Evolutionary conservation across 129 eudicot species (phyloP).

Genomic region (Escallonia herrerae): DNA sequence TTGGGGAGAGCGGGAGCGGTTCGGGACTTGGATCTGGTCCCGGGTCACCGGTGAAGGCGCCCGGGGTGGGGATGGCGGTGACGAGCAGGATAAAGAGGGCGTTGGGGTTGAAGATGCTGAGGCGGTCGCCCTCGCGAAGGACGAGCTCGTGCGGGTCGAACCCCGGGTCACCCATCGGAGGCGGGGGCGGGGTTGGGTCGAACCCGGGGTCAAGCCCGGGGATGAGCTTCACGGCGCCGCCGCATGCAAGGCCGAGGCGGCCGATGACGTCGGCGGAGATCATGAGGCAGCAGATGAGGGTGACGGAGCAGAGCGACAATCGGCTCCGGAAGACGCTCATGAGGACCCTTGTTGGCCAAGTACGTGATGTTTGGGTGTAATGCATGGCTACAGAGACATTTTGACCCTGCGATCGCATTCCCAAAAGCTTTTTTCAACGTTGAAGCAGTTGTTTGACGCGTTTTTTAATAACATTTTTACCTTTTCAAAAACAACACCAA

Average conservation of each 20-base stretch:
- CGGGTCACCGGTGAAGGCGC: slow-evolving; percentile 21
- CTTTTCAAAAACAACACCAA: no score
- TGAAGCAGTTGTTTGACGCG: no score
- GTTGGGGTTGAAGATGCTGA: slow-evolving; percentile 65
- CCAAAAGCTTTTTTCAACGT: no score
- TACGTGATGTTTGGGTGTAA: slow-evolving; percentile 10
- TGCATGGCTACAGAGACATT: no score
- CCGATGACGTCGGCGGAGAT: slow-evolving; percentile 86
- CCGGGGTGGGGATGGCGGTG: slow-evolving; percentile 47
- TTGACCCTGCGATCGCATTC: no score
- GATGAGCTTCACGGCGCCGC: slow-evolving; percentile 34
- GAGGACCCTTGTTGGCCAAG: slow-evolving; percentile 93
- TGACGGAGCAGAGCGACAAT: slow-evolving; percentile 69
- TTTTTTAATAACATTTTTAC: no score
- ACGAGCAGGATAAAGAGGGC: slow-evolving; percentile 79
- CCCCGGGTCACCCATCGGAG: slow-evolving; percentile 25
- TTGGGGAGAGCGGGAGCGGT: slow-evolving; percentile 8
- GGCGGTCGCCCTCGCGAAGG: slow-evolving; percentile 43
- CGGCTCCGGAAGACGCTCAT: slow-evolving; percentile 79
- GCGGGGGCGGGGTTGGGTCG: not conserved
- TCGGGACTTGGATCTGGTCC: slow-evolving; percentile 8
- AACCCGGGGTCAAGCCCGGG: slow-evolving; percentile 29
- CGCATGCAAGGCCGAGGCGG: slow-evolving; percentile 30
- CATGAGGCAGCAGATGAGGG: slow-evolving; percentile 89
- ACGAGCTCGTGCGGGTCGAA: slow-evolving; percentile 38